Evolutionary conservation across 805 yeast genomes (phyloP), one percentile per base, ranked within the genome.

Genomic region (Saccharomycopsis synnaedendra): DNA sequence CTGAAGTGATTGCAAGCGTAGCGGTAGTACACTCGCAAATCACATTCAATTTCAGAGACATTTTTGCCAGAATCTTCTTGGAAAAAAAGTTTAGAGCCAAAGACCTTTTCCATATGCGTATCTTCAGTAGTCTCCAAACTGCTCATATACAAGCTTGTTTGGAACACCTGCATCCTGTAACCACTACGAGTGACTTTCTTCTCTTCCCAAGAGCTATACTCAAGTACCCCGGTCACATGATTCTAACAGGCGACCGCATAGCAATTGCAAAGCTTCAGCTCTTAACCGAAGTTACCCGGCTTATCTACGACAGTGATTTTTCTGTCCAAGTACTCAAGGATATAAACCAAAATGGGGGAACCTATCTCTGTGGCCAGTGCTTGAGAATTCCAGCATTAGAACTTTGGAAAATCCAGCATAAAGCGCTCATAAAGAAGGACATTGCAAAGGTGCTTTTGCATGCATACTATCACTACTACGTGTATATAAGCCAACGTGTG

Each of bases 61-160:
- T 76, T 4, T 59, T 62, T 38, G 59, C 64, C 9, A 60, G 74
- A 32, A 67, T 69, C n/a, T 30, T 59, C 32, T 42, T 42, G 4
- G 46, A 52, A 3, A 60, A 61, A 36, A 48, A 52, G 10, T 67
- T 55, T 46, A 57, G 58, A 19, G 57, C 62, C 1, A 64, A 60
- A 43, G 81, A 77, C 55, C 49, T 78, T 41, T 78, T 70, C 57
- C 78, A 76, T 55, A 55, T 76, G 50, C 60, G 84, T 50, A 74
- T 78, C 31, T 68, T 75, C 61, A 76, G 75, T 47, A 65, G 78
- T 4, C 56, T 76, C 51, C 70, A 76, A 34, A 70, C 75, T 5
- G 68, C 75, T 47, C 76, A 76, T 59, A 58, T 76, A 32, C 77
- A 72, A 45, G 67, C 67, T 52, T 66, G 79, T 1, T 64, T 76